These are phyloP conservation scores for Septoria linicola DNA, from an alignment of 2,329 filamentous ascomycete species.

Conservation along the genomic window DNA sequence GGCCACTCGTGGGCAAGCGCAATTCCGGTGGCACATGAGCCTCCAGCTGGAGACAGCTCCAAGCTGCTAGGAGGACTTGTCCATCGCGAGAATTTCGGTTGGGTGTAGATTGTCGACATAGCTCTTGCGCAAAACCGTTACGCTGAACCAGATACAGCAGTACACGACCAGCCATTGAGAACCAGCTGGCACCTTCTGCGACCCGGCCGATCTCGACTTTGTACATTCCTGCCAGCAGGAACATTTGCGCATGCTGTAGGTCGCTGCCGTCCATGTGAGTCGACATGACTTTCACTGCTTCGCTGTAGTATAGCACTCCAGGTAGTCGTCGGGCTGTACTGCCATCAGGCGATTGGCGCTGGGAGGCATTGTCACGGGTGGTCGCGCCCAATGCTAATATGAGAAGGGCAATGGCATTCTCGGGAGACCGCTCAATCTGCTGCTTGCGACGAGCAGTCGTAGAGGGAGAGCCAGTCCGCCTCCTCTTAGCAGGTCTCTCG, in stretches of 20 bases:
- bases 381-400: constrained; percentile 77
- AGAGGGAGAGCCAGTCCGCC: neutral
- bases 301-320: constrained; percentile 80
- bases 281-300: constrained; percentile 79
- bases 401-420: constrained; percentile 72
- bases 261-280: constrained; percentile 72
- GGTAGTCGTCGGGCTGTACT: constrained; percentile 49
- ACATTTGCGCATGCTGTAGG: constrained; percentile 77
- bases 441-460: neutral
- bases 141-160: constrained; percentile 59
- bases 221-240: constrained; percentile 79
- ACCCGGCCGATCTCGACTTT: constrained; percentile 80
- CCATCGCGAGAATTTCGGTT: neutral
- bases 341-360: neutral
- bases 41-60: constrained; percentile 88
- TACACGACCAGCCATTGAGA: constrained; percentile 57
- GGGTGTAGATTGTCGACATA: neutral
- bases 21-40: constrained; percentile 90
- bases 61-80: constrained; percentile 64
- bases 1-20: constrained; percentile 56
- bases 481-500: constrained; percentile 1
- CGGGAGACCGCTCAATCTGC: constrained; percentile 59
- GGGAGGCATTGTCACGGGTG: constrained; percentile 31
- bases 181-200: constrained; percentile 74
- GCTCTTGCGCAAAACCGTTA: neutral